Conservation (phyloP, 176 grass and related monocot genomes). For the Zea luxurians region DNA sequence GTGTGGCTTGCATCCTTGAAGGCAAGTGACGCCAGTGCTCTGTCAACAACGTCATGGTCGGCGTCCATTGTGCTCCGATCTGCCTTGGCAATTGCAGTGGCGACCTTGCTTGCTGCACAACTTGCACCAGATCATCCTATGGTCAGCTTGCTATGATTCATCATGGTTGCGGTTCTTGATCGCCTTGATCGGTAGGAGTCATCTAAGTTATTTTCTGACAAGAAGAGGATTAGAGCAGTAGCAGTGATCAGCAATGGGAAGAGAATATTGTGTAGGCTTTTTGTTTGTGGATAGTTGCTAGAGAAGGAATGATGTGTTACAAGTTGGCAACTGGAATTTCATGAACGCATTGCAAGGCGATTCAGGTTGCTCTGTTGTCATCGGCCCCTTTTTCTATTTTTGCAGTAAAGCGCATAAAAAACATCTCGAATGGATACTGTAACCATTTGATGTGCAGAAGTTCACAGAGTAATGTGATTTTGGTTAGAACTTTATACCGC, state of each 20-base stretch:
- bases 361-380: not conserved
- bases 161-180: slow-evolving; percentile 23
- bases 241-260: slow-evolving; percentile 17
- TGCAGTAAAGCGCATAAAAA: too few species aligned
- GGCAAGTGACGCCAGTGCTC: not conserved
- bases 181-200: slow-evolving; percentile 30
- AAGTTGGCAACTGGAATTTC: slow-evolving; percentile 12
- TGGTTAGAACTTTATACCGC: not conserved
- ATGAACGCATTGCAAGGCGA: slow-evolving; percentile 4
- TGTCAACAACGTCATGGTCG: not conserved
- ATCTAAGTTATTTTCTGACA: slow-evolving; percentile 31
- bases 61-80: slow-evolving; percentile 29
- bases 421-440: not conserved
- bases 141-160: slow-evolving; percentile 18
- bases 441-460: not conserved
- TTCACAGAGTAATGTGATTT: not conserved
- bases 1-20: slow-evolving; percentile 76
- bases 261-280: slow-evolving; percentile 35
- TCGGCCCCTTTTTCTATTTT: not conserved
- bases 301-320: slow-evolving; percentile 25
- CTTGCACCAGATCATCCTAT: slow-evolving; percentile 15
- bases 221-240: slow-evolving; percentile 30
- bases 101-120: slow-evolving; percentile 32
- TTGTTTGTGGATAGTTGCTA: slow-evolving; percentile 33
- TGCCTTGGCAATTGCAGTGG: slow-evolving; percentile 32